A percentile compares a stretch with the other conserved stretches of the same genome.
phyloP scores from a whole-genome alignment of 2,329 filamentous ascomycete species.

The Ophiocordyceps camponoti-saundersi region DNA sequence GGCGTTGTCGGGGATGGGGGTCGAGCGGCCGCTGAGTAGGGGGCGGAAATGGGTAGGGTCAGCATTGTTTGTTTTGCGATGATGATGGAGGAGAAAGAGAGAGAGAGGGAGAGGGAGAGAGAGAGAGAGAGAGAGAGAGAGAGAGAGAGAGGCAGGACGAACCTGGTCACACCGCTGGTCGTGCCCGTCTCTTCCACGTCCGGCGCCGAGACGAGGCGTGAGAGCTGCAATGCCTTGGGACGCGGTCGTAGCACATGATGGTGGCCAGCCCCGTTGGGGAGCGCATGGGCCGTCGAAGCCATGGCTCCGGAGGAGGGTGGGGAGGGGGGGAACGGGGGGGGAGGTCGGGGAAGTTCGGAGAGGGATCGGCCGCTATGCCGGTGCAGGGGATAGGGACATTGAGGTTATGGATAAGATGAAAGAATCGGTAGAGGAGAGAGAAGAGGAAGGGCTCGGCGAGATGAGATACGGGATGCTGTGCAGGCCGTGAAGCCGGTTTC shows the following conservation, averaged over 20 bases:
- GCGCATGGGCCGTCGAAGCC: not conserved
- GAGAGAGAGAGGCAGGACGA: conserved; percentile 8
- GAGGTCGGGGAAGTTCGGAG: not conserved
- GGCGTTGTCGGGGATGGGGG: conserved; percentile 73
- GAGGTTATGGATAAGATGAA: no score
- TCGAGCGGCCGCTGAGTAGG: conserved; percentile 53
- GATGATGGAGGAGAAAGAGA: not conserved
- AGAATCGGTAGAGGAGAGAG: no score
- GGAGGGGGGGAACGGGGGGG: not conserved
- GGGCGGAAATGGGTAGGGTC: conserved; percentile 2
- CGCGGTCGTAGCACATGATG: not conserved
- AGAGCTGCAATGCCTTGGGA: not conserved
- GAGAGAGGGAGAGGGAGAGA: no score
- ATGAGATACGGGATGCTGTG: no score
- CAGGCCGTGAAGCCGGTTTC: no score
- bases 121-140: no score
- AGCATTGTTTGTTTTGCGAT: not conserved
- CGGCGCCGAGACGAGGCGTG: not conserved
- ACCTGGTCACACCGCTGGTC: conserved; percentile 27
- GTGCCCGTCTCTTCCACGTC: conserved; percentile 13
- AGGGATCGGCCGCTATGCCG: not conserved
- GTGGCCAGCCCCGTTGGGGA: not conserved
- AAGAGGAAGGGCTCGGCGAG: no score
- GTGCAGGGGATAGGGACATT: no score
- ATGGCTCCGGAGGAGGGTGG: not conserved